Percentiles rank a stretch among this genome's conserved stretches.
These are phyloP conservation scores for Acacia pycnantha DNA, from an alignment of 331 rosid genomes.

Conservation along the genomic window DNA sequence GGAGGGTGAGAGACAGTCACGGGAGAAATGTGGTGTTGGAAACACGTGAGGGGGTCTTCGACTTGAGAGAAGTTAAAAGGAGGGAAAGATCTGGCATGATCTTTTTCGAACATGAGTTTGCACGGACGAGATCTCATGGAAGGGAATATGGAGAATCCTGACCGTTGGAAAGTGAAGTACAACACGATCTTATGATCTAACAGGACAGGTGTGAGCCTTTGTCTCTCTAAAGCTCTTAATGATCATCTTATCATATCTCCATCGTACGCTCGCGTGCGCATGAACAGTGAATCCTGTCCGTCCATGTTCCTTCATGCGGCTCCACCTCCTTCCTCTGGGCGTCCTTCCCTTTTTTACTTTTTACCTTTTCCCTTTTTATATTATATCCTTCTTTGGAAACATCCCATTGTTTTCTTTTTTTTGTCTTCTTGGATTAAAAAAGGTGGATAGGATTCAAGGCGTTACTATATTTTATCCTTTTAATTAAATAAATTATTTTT, in stretches of 20 bases:
- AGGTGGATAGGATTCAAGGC: too few relatives aligned
- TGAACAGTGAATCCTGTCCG: constrained; percentile 47
- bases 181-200: constrained; percentile 23
- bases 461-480: too few relatives aligned
- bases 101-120: background rate
- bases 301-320: constrained; percentile 16
- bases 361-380: background rate
- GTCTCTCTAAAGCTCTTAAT: constrained; percentile 29
- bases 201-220: constrained; percentile 49
- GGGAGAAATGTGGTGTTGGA: background rate
- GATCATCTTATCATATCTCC: constrained; percentile 28
- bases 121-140: constrained; percentile 25
- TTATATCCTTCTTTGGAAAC: background rate
- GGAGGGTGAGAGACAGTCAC: background rate
- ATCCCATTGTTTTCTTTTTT: background rate
- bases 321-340: constrained; percentile 22
- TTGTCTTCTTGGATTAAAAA: background rate
- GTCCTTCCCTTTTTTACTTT: background rate
- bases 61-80: constrained; percentile 22
- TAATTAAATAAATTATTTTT: too few relatives aligned
- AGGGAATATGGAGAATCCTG: background rate
- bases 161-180: constrained; percentile 20
- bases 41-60: constrained; percentile 20
- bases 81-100: constrained; percentile 20
- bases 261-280: constrained; percentile 62